Base-by-base conservation (phyloP, 2,329 filamentous ascomycete genomes). In the Dryadomyces quercus-mongolicae region DNA sequence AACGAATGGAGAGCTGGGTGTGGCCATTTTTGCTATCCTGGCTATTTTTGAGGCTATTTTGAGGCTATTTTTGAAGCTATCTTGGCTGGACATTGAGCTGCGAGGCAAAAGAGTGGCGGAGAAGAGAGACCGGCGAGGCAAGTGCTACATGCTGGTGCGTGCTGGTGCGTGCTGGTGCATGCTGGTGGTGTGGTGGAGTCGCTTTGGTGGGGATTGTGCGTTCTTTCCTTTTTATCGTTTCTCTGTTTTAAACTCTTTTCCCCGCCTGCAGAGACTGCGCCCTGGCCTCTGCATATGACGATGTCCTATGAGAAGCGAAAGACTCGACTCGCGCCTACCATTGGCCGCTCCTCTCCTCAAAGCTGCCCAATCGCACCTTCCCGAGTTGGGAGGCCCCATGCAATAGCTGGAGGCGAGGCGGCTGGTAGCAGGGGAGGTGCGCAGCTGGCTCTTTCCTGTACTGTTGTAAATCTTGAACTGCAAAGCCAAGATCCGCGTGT, bases 251-350 rank as follows among this genome's bases (percentile, higher is more conserved):
- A n/a, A 40, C 34, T 20, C 13, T 21, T 49, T 49, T 38, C 47
- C 40, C 43, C 20, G 22, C 49, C 53, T 49, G 53, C 52, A 57
- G 52, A 7, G 40, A 42, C 52, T 61, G 60, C 61, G 63, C 66
- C 62, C 65, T 62, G 60, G 65, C 61, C 61, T 61, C 59, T 67
- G 67, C 67, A 69, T 66, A 63, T 62, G 59, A 60, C 54, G 61
- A 65, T 56, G 61, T 61, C 67, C 67, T 70, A 69, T 70, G 60
- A 65, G 66, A 67, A 59, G 56, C 61, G 53, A 62, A 54, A 58
- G 58, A 46, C 60, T 54, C 59, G 56, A 59, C 61, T 63, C 52
- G 42, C 56, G 51, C 58, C 65, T 61, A 57, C 57, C 51, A 70
- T 69, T 70, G 67, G 67, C 53, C 59, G 49, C 51, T 53, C 50